Conservation (phyloP, 495 filamentous ascomycete species). For the Hypomontagnella submonticulosa region DNA sequence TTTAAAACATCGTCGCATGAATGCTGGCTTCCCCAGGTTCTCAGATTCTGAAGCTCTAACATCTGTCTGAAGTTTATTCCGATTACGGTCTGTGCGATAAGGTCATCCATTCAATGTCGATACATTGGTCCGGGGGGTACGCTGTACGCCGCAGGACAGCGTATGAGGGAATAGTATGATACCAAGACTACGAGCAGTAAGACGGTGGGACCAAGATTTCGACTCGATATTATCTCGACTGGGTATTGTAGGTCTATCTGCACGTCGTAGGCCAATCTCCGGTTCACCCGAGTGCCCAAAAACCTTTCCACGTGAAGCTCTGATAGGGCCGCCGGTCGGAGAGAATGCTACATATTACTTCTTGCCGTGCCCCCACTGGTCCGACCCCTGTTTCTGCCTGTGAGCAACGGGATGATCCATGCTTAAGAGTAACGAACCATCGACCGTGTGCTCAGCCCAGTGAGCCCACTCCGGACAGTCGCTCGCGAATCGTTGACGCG, state of each 20-base stretch:
- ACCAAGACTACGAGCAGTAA: too few species aligned
- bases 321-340: conserved; percentile 23
- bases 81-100: conserved; percentile 30
- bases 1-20: conserved; percentile 14
- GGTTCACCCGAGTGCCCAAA: conserved; percentile 23
- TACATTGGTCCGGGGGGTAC: neutral
- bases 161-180: too few species aligned
- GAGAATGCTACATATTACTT: conserved; percentile 35
- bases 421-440: conserved; percentile 21
- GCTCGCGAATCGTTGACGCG: conserved; percentile 10
- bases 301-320: conserved; percentile 30
- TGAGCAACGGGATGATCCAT: conserved; percentile 31
- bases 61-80: conserved; percentile 17
- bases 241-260: neutral
- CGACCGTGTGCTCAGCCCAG: conserved; percentile 20
- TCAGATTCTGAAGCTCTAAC: conserved; percentile 22
- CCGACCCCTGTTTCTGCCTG: conserved; percentile 4
- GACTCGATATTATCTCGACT: neutral
- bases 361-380: conserved; percentile 21
- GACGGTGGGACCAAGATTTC: neutral
- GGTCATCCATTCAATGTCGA: neutral
- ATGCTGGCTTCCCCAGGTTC: conserved; percentile 6
- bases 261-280: conserved; percentile 20
- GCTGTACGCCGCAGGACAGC: too few species aligned
- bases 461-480: conserved; percentile 11